A percentile compares a stretch with the other conserved stretches of the same genome.
Conservation (phyloP, 2,329 filamentous ascomycete species). For the Oidium heveae region DNA sequence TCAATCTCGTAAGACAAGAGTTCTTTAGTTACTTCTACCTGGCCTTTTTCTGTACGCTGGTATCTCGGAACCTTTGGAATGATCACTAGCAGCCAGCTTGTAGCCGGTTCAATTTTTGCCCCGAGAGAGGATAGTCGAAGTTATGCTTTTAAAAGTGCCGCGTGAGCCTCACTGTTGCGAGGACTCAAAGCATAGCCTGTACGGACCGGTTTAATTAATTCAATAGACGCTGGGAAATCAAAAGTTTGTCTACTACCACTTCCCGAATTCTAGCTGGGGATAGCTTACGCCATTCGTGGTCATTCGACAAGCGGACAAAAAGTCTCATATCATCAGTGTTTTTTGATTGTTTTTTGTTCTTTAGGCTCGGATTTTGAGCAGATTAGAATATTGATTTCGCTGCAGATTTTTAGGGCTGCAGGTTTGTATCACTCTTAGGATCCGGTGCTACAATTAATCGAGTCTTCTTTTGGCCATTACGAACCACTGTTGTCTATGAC, state of each 20-base stretch:
- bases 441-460: background rate
- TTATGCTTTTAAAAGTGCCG: conserved; percentile 3
- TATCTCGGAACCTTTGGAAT: background rate
- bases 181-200: background rate
- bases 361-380: background rate
- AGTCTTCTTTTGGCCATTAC: background rate
- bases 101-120: background rate
- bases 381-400: background rate
- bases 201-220: background rate
- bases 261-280: background rate
- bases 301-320: background rate
- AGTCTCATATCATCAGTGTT: background rate
- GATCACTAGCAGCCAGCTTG: background rate
- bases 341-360: background rate
- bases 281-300: background rate
- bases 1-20: background rate
- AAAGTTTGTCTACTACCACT: background rate
- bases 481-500: background rate
- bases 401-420: background rate
- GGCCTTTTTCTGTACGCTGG: background rate
- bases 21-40: background rate
- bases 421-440: background rate
- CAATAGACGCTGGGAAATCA: background rate
- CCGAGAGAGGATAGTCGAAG: background rate
- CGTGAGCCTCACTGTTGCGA: conserved; percentile 2